A percentile compares a stretch with the other conserved stretches of the same genome.
These are phyloP conservation scores for Biscutella auriculata DNA, from an alignment of 441 rosid species.

Conservation along the genomic window DNA sequence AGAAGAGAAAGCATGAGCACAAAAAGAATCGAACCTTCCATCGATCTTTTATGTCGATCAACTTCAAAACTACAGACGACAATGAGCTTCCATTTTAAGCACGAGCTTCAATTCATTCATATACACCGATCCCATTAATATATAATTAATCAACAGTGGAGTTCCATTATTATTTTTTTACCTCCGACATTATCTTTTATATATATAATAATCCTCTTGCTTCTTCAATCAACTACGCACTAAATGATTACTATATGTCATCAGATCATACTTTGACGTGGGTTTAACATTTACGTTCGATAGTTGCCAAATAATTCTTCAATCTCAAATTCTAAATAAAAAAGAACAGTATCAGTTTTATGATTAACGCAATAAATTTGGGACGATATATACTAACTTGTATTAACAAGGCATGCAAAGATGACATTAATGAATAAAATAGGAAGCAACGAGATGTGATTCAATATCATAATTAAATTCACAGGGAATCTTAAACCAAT, in stretches of 20 bases:
- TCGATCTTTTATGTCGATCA: neutral
- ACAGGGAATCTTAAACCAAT: too few relatives aligned
- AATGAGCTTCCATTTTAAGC: slow-evolving; percentile 11
- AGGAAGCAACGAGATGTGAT: too few relatives aligned
- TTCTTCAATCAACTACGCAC: slow-evolving; percentile 12
- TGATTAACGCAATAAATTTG: too few relatives aligned
- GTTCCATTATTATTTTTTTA: neutral
- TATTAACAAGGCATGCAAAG: too few relatives aligned
- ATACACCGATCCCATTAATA: neutral
- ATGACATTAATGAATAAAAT: too few relatives aligned
- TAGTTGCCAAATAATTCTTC: neutral
- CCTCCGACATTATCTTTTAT: neutral
- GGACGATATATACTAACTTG: too few relatives aligned
- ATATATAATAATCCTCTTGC: neutral
- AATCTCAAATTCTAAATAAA: neutral
- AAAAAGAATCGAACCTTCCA: slow-evolving; percentile 18
- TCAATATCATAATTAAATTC: too few relatives aligned
- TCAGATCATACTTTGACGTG: neutral
- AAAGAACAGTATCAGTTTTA: too few relatives aligned
- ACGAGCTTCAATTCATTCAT: slow-evolving; percentile 4
- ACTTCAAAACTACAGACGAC: neutral
- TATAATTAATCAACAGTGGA: neutral
- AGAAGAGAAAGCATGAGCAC: slow-evolving; percentile 13
- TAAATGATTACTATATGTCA: neutral
- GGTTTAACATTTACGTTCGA: neutral